phyloP scores from a whole-genome alignment of 2,329 filamentous ascomycete species.

The Neonectria neomacrospora region DNA sequence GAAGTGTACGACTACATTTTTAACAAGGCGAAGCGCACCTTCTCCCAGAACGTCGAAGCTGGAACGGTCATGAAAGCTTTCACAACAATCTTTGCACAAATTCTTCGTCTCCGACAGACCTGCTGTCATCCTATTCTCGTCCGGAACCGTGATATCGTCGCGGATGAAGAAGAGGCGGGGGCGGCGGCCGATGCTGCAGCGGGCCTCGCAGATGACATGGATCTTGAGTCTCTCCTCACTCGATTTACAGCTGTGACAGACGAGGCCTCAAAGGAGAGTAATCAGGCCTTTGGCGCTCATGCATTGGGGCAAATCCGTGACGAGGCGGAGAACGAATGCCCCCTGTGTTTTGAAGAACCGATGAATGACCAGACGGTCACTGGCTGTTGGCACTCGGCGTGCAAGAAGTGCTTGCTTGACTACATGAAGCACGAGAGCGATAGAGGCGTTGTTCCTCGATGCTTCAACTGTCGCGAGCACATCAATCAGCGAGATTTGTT shows the following conservation, averaged over 20 bases:
- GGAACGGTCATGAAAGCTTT: slow-evolving; percentile 95
- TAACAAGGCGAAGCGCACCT: slow-evolving; percentile 82
- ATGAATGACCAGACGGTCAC: slow-evolving; percentile 96
- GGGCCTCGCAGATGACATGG: slow-evolving; percentile 94
- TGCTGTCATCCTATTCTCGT: slow-evolving; percentile 95
- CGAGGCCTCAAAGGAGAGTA: slow-evolving; percentile 69
- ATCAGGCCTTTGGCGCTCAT: slow-evolving; percentile 78
- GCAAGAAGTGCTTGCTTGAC: slow-evolving; percentile 89
- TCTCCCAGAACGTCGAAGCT: slow-evolving; percentile 87
- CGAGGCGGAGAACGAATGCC: slow-evolving; percentile 89
- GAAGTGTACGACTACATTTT: slow-evolving; percentile 95
- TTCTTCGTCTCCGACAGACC: slow-evolving; percentile 89
- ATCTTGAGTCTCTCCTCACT: slow-evolving; percentile 85
- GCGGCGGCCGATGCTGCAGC: slow-evolving; percentile 78
- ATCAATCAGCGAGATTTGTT: slow-evolving; percentile 89
- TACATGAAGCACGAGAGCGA: slow-evolving; percentile 89
- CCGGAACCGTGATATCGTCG: slow-evolving; percentile 83
- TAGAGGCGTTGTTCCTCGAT: slow-evolving; percentile 79
- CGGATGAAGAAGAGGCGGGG: slow-evolving; percentile 87
- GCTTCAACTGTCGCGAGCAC: slow-evolving; percentile 88
- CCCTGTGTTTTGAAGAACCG: slow-evolving; percentile 93
- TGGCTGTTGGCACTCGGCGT: slow-evolving; percentile 97
- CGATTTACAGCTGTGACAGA: slow-evolving; percentile 80
- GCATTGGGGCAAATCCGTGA: slow-evolving; percentile 91
- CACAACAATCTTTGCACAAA: slow-evolving; percentile 97